Evolutionary conservation across 768 basidiomycete genomes (phyloP).

Genomic region (Amanita subjunquillea): DNA sequence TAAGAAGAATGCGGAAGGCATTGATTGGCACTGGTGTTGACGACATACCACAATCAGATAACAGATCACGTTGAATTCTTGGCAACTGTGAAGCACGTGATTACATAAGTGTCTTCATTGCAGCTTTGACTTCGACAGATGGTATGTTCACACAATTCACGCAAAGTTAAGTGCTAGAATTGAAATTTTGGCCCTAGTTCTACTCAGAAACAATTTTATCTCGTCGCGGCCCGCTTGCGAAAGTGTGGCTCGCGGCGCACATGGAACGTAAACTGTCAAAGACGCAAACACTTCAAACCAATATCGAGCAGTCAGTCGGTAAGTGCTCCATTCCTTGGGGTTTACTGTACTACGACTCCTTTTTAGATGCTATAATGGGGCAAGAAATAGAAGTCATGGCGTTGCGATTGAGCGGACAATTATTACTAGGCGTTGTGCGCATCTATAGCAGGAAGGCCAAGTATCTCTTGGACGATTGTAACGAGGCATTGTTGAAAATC

Average conservation of each 20-base stretch:
- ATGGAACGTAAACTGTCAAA: slow-evolving; percentile 98
- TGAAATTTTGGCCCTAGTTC: slow-evolving; percentile 38
- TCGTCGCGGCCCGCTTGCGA: slow-evolving; percentile 87
- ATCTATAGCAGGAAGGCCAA: slow-evolving; percentile 98
- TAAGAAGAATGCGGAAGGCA: slow-evolving; percentile 23
- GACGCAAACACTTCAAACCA: slow-evolving; percentile 86
- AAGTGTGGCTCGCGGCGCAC: slow-evolving; percentile 98
- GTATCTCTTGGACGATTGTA: slow-evolving; percentile 95
- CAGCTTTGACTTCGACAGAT: not conserved
- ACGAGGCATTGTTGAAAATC: slow-evolving; percentile 90
- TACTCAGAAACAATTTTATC: slow-evolving; percentile 93
- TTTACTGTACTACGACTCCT: not conserved
- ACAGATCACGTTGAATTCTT: not conserved
- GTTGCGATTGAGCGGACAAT: slow-evolving; percentile 90
- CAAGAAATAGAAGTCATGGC: slow-evolving; percentile 92
- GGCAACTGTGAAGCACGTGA: not conserved
- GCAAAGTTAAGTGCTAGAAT: slow-evolving; percentile 6
- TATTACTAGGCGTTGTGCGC: slow-evolving; percentile 91
- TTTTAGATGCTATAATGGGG: slow-evolving; percentile 79
- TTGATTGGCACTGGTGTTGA: slow-evolving; percentile 1
- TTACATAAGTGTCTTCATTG: not conserved
- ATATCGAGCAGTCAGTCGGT: slow-evolving; percentile 93
- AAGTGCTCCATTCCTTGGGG: slow-evolving; percentile 16
- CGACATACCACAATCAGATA: not conserved
- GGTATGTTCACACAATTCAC: not conserved